These are phyloP conservation scores for Thelephora terrestris DNA, from an alignment of 1,284 basidiomycete species.

Conservation along the genomic window DNA sequence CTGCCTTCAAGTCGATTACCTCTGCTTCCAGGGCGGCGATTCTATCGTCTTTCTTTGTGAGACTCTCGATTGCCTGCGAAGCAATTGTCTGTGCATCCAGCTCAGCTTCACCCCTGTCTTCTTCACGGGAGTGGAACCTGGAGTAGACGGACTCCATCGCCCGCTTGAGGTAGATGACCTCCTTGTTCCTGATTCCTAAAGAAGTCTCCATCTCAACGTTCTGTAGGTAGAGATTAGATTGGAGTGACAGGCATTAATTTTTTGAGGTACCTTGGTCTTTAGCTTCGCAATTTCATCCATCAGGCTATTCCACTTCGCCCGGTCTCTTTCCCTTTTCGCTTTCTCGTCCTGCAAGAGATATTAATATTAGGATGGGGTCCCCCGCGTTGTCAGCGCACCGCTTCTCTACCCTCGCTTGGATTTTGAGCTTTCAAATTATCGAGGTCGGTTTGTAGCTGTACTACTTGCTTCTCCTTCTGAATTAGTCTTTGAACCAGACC, in stretches of 20 bases:
- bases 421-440: constrained; percentile 52
- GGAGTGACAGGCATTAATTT: not conserved
- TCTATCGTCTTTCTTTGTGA: constrained; percentile 64
- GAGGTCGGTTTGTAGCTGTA: constrained; percentile 64
- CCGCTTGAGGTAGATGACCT: constrained; percentile 68
- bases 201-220: constrained; percentile 42
- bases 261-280: constrained; percentile 49
- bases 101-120: constrained; percentile 32
- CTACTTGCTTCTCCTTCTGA: constrained; percentile 78
- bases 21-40: constrained; percentile 44
- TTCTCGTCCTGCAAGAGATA: constrained; percentile 52
- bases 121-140: constrained; percentile 50
- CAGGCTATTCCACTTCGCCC: constrained; percentile 62
- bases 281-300: constrained; percentile 70
- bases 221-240: constrained; percentile 25
- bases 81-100: constrained; percentile 68
- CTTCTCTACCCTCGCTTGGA: constrained; percentile 44
- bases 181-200: constrained; percentile 54
- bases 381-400: constrained; percentile 31
- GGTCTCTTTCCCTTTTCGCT: constrained; percentile 67
- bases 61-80: constrained; percentile 55
- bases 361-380: not conserved
- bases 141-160: constrained; percentile 80
- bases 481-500: constrained; percentile 77
- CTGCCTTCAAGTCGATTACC: constrained; percentile 41